Evolutionary conservation across 192 early-diverging fungal genomes (phyloP).

Genomic region (Dissophora globulifera): DNA sequence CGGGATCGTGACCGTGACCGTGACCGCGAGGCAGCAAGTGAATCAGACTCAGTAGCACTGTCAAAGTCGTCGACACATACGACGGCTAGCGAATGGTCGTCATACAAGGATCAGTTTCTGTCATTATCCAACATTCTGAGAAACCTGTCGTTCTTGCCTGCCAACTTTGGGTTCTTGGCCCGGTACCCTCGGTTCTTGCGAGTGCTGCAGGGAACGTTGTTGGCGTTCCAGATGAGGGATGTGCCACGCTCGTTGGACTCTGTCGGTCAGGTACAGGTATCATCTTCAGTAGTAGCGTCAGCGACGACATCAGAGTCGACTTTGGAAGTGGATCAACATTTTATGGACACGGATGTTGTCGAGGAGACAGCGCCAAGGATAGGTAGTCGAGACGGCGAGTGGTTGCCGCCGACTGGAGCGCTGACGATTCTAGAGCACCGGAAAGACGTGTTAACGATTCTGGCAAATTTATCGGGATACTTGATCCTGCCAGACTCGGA

Average conservation of each 20-base stretch:
- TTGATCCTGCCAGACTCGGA: slow-evolving; percentile 54
- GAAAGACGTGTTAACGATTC: slow-evolving; percentile 71
- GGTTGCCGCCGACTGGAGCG: slow-evolving; percentile 34
- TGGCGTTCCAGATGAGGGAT: slow-evolving; percentile 32
- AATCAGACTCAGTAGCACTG: background rate
- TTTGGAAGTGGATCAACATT: background rate
- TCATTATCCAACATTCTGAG: slow-evolving; percentile 64
- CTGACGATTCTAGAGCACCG: slow-evolving; percentile 66
- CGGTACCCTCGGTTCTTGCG: slow-evolving; percentile 57
- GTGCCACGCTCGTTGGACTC: background rate
- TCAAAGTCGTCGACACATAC: background rate
- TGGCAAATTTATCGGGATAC: slow-evolving; percentile 68
- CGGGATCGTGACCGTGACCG: slow-evolving; percentile 36
- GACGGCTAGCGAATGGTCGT: slow-evolving; percentile 20
- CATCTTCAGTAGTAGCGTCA: slow-evolving; percentile 8
- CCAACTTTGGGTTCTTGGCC: slow-evolving; percentile 61
- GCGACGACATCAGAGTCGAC: background rate
- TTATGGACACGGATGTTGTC: background rate
- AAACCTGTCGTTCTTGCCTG: slow-evolving; percentile 64
- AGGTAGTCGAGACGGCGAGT: background rate
- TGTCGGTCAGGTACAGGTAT: background rate
- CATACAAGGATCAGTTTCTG: slow-evolving; percentile 62
- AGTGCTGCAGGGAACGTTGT: slow-evolving; percentile 46
- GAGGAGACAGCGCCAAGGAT: background rate
- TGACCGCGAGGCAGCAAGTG: slow-evolving; percentile 5